phyloP scores from a whole-genome alignment of 176 grass and related monocot genomes.

The Aegilops sharonensis region DNA sequence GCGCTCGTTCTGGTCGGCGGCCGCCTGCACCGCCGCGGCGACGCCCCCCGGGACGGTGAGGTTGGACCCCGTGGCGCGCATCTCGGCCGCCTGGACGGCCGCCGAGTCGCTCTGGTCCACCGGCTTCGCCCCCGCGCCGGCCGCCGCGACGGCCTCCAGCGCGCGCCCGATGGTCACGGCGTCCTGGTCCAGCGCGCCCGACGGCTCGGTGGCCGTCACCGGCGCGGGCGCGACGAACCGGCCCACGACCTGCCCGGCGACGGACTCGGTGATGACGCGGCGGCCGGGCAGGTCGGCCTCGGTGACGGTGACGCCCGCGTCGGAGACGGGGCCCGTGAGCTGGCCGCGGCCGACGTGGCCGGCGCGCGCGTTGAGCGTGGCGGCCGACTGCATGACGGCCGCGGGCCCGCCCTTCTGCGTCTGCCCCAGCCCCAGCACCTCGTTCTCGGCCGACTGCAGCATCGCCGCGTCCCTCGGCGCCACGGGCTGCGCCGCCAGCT shows the following conservation, averaged over 20 bases:
- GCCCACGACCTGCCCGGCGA: constrained; percentile 55
- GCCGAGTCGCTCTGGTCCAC: constrained; percentile 46
- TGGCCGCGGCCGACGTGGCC: constrained; percentile 33
- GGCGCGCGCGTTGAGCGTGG: constrained; percentile 38
- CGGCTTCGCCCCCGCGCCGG: neutral
- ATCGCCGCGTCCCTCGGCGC: constrained; percentile 55
- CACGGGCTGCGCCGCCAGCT: constrained; percentile 38
- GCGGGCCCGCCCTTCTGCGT: constrained; percentile 39
- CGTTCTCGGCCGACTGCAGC: constrained; percentile 62
- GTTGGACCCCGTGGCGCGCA: constrained; percentile 34
- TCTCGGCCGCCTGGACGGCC: constrained; percentile 58
- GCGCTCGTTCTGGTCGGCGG: constrained; percentile 38
- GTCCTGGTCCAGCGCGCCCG: neutral
- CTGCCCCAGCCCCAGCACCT: constrained; percentile 41
- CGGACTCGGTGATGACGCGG: constrained; percentile 52
- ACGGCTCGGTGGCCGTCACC: neutral
- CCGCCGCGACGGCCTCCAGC: neutral
- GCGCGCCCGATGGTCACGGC: constrained; percentile 29
- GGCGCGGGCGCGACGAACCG: constrained; percentile 3
- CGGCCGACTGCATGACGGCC: constrained; percentile 52
- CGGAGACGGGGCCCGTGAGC: constrained; percentile 14
- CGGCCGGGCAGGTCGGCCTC: constrained; percentile 40
- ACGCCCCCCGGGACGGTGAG: constrained; percentile 26
- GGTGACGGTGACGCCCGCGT: constrained; percentile 41
- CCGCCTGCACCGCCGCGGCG: constrained; percentile 36